Evolutionary conservation across 2,329 filamentous ascomycete species (phyloP).

Genomic region (Colletotrichum phormii): DNA sequence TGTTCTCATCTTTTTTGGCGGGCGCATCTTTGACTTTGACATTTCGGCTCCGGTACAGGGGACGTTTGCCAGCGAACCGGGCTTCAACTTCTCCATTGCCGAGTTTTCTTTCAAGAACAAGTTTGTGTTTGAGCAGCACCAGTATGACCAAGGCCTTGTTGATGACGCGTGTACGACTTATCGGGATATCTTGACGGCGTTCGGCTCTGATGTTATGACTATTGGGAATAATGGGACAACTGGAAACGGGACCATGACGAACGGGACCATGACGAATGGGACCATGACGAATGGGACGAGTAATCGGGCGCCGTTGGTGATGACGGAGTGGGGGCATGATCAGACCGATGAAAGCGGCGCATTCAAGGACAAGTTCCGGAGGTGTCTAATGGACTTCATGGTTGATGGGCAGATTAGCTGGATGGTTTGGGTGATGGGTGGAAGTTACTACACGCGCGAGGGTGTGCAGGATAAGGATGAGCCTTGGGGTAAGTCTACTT

Average conservation of each 20-base stretch:
- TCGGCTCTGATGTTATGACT: conserved; percentile 4
- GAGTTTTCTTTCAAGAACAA: conserved; percentile 50
- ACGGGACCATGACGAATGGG: too few species aligned
- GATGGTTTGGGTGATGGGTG: conserved; percentile 62
- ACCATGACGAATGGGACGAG: not conserved
- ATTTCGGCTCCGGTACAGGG: conserved; percentile 46
- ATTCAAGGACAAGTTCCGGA: conserved; percentile 51
- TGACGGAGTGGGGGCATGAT: conserved; percentile 31
- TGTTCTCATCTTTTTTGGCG: conserved; percentile 58
- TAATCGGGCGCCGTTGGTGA: conserved; percentile 25
- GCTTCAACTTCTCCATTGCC: conserved; percentile 46
- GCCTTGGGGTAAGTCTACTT: conserved; percentile 51
- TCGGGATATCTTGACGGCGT: not conserved
- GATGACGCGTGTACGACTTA: conserved; percentile 6
- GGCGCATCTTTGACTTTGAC: conserved; percentile 44
- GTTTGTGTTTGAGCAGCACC: conserved; percentile 56
- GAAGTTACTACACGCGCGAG: conserved; percentile 60
- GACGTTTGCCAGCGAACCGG: not conserved
- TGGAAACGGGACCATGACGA: too few species aligned
- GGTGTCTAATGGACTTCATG: conserved; percentile 55
- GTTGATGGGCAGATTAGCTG: conserved; percentile 46
- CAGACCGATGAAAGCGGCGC: conserved; percentile 10
- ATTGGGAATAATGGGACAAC: not conserved
- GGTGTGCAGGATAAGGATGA: conserved; percentile 60
- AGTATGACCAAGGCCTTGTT: conserved; percentile 45